Conservation (phyloP, 768 basidiomycete genomes). For the Inosperma sp. region DNA sequence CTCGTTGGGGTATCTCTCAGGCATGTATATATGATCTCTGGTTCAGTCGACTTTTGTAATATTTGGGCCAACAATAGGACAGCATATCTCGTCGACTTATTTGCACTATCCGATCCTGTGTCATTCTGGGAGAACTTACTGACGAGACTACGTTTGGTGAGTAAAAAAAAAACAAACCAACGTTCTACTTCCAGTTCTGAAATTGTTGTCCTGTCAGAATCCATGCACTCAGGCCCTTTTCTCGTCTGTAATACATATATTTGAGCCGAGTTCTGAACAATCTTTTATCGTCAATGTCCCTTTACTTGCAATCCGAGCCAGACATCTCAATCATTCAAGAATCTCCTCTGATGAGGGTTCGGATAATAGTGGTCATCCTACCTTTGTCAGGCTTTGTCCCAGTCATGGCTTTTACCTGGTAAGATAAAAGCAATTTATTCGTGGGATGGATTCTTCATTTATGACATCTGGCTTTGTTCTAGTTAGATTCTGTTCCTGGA, state of each 20-base stretch:
- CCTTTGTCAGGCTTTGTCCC: no score
- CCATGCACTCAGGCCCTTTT: conserved; percentile 29
- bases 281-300: conserved; percentile 49
- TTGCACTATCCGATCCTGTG: conserved; percentile 32
- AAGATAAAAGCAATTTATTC: no score
- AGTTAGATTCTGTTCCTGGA: not conserved
- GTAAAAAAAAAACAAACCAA: conserved; percentile 1
- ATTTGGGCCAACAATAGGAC: no score
- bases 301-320: conserved; percentile 8
- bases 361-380: conserved; percentile 9
- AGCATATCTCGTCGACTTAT: conserved; percentile 46
- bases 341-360: no score
- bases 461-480: no score
- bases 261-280: conserved; percentile 44
- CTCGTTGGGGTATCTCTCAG: no score
- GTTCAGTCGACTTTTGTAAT: no score
- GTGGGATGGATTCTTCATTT: no score
- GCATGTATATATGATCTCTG: no score
- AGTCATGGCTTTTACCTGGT: no score
- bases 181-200: conserved; percentile 8
- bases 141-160: conserved; percentile 33
- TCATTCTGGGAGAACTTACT: conserved; percentile 33
- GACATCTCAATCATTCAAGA: not conserved
- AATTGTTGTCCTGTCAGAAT: conserved; percentile 5
- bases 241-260: conserved; percentile 37